Evolutionary conservation across 345 rosid genomes (phyloP).

Genomic region (Geranium brycei): DNA sequence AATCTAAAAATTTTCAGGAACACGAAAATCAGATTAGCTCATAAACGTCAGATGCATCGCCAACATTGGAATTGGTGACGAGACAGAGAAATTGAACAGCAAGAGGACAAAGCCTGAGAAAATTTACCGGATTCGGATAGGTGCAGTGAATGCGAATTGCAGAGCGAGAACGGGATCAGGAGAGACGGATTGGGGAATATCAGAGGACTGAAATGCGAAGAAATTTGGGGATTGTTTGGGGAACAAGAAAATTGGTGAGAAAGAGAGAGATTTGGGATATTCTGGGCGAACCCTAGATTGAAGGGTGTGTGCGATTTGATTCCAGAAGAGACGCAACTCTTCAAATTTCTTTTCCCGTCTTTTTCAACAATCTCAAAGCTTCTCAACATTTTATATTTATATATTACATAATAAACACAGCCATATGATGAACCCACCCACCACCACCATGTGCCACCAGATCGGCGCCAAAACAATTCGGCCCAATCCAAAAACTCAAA

Average conservation of each 20-base stretch:
- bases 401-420: too few species aligned
- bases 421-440: too few species aligned
- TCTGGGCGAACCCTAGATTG: constrained; percentile 19
- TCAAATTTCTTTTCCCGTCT: background rate
- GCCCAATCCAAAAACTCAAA: too few species aligned
- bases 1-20: background rate
- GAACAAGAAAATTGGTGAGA: constrained; percentile 5
- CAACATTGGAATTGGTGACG: too few species aligned
- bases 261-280: background rate
- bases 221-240: background rate
- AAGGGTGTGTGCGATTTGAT: constrained; percentile 8
- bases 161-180: background rate
- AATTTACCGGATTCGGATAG: background rate
- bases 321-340: background rate
- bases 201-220: background rate
- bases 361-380: too few species aligned
- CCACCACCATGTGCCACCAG: too few species aligned
- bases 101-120: background rate
- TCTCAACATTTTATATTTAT: too few species aligned
- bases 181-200: background rate
- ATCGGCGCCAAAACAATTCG: too few species aligned
- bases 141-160: background rate
- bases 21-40: background rate
- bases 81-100: background rate
- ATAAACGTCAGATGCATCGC: background rate